Percentiles rank a stretch among this genome's conserved stretches.
Evolutionary conservation across 306 rosid species (phyloP).

Genomic region (Purshia tridentata): DNA sequence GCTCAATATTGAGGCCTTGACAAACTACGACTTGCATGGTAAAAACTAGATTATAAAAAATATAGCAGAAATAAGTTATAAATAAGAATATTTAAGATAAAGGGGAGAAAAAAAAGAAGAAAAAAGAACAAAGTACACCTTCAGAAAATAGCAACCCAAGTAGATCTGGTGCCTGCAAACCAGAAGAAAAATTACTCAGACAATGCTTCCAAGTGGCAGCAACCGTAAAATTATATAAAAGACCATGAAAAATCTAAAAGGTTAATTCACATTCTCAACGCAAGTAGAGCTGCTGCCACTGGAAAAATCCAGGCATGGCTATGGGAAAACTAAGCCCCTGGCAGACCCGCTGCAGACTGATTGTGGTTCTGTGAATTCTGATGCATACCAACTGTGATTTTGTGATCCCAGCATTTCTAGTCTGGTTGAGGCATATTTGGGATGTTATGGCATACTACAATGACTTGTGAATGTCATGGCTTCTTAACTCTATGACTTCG

Average conservation of each 20-base stretch:
- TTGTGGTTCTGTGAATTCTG: no score
- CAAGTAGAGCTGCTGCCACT: no score
- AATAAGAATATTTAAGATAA: neutral
- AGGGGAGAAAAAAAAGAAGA: neutral
- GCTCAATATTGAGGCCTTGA: neutral
- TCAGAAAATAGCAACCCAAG: constrained; percentile 67
- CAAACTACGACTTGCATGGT: neutral
- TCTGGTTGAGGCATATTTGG: no score
- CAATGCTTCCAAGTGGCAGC: constrained; percentile 12
- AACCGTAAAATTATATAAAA: neutral
- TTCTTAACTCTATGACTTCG: no score
- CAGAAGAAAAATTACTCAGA: constrained; percentile 36
- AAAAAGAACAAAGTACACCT: constrained; percentile 43
- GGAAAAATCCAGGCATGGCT: no score
- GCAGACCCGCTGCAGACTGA: no score
- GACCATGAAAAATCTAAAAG: neutral
- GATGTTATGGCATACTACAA: no score
- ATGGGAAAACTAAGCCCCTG: no score
- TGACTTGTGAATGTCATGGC: no score
- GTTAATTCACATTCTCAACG: neutral
- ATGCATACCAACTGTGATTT: no score
- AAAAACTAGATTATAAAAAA: neutral
- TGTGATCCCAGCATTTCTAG: no score
- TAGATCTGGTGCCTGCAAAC: constrained; percentile 80
- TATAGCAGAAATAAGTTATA: neutral